phyloP scores from a whole-genome alignment of 148 eudicot species.

The Vaccinium darrowii region DNA sequence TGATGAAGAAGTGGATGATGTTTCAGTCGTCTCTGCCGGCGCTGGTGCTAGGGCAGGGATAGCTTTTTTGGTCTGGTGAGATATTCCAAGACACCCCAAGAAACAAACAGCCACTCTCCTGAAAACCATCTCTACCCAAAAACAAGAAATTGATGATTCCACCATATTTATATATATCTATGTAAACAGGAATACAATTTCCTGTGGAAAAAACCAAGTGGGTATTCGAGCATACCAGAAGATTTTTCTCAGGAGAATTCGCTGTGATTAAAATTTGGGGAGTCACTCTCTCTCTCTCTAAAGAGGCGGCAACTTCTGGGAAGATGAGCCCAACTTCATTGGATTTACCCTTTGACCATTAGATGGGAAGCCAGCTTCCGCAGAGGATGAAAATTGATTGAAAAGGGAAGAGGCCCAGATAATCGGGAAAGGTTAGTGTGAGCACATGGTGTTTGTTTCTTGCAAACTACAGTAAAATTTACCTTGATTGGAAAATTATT shows the following conservation, averaged over 20 bases:
- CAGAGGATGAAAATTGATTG: no score
- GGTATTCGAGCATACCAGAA: constrained; percentile 1
- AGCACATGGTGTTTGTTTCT: constrained; percentile 5
- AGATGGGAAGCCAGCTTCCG: neutral
- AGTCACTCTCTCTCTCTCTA: neutral
- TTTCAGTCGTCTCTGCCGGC: constrained; percentile 11
- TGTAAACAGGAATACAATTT: neutral
- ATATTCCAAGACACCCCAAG: constrained; percentile 24
- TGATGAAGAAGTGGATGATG: neutral
- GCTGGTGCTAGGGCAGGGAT: constrained; percentile 12
- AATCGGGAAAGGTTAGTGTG: neutral
- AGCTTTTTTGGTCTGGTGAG: constrained; percentile 8
- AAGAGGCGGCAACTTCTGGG: neutral
- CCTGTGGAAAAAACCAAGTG: neutral
- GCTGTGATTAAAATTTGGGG: neutral
- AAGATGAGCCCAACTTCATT: neutral
- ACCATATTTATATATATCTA: neutral
- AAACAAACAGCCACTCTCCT: constrained; percentile 22
- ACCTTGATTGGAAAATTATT: neutral
- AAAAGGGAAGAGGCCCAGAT: neutral
- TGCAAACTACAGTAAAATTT: neutral
- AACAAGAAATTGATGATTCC: neutral
- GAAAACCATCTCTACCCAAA: constrained; percentile 14
- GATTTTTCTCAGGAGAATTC: neutral
- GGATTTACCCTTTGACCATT: neutral